Evolutionary conservation across 2,329 filamentous ascomycete genomes (phyloP).

Genomic region (Penicillium hesseltinei): DNA sequence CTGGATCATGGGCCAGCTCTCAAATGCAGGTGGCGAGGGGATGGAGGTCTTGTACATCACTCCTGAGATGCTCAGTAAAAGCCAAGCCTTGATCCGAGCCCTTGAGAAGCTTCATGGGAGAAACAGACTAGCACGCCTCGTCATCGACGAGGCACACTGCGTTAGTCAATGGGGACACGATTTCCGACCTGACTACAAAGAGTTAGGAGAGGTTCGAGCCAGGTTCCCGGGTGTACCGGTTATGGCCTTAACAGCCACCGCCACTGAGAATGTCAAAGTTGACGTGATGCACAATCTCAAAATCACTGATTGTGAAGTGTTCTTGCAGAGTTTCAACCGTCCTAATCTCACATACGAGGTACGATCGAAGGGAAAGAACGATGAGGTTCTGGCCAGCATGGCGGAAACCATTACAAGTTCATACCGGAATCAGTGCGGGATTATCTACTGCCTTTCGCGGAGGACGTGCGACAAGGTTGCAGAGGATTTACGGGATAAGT

Average conservation of each 20-base stretch:
- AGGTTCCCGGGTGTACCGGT: slow-evolving; percentile 78
- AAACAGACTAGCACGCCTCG: slow-evolving; percentile 77
- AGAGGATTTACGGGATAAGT: slow-evolving; percentile 57
- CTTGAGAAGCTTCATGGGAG: slow-evolving; percentile 68
- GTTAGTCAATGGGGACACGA: slow-evolving; percentile 99
- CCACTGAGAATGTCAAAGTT: slow-evolving; percentile 85
- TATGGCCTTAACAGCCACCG: slow-evolving; percentile 93
- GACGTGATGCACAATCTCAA: slow-evolving; percentile 91
- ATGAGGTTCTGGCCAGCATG: slow-evolving; percentile 54
- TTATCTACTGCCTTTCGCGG: slow-evolving; percentile 88
- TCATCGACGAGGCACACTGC: slow-evolving; percentile 98
- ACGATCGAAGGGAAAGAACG: slow-evolving; percentile 64
- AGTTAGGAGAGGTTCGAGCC: slow-evolving; percentile 69
- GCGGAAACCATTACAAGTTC: slow-evolving; percentile 62
- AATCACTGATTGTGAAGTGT: slow-evolving; percentile 74
- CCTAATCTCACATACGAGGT: slow-evolving; percentile 92
- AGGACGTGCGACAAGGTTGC: slow-evolving; percentile 81
- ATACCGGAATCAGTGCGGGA: slow-evolving; percentile 74
- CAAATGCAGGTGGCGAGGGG: slow-evolving; percentile 65
- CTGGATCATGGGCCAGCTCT: slow-evolving; percentile 64
- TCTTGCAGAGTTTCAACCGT: slow-evolving; percentile 94
- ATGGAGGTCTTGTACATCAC: slow-evolving; percentile 92
- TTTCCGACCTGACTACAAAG: slow-evolving; percentile 94
- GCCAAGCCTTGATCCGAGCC: slow-evolving; percentile 62
- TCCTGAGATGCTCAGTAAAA: slow-evolving; percentile 93